phyloP scores from a whole-genome alignment of 192 early-diverging fungal genomes.

The Anaeromyces robustus region DNA sequence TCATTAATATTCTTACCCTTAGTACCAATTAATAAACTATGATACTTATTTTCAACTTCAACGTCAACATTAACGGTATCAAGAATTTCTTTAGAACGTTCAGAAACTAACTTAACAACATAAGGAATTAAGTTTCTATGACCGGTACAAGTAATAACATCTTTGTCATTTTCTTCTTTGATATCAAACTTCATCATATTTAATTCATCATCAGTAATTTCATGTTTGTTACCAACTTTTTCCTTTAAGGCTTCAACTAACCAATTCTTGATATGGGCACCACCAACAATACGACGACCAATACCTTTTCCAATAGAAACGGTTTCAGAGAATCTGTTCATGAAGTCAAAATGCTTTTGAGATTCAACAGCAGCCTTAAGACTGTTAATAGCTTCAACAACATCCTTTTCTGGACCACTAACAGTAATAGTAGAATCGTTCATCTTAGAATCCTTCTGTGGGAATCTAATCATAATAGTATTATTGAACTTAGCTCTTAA shows the following conservation, averaged over 20 bases:
- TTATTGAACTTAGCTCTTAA: conserved; percentile 45
- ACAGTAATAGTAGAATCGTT: conserved; percentile 38
- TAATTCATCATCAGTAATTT: background rate
- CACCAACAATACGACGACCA: background rate
- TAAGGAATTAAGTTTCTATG: background rate
- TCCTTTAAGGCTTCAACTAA: background rate
- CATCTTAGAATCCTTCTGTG: background rate
- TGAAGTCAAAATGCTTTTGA: conserved; percentile 48
- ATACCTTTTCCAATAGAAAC: conserved; percentile 26
- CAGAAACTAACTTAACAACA: background rate
- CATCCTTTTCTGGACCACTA: conserved; percentile 64
- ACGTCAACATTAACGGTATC: background rate
- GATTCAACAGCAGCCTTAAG: conserved; percentile 49
- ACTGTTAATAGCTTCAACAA: conserved; percentile 49
- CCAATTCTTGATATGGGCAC: background rate
- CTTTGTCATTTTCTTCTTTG: background rate
- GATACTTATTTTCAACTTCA: background rate
- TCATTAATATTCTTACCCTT: background rate
- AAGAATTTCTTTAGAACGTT: background rate
- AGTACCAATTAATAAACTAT: background rate
- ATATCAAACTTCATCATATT: background rate
- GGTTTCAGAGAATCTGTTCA: conserved; percentile 19
- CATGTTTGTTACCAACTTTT: background rate
- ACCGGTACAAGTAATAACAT: background rate
- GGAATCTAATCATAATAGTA: conserved; percentile 54